phyloP scores from a whole-genome alignment of 2,329 filamentous ascomycete genomes.

The Arthroderma sp. region DNA sequence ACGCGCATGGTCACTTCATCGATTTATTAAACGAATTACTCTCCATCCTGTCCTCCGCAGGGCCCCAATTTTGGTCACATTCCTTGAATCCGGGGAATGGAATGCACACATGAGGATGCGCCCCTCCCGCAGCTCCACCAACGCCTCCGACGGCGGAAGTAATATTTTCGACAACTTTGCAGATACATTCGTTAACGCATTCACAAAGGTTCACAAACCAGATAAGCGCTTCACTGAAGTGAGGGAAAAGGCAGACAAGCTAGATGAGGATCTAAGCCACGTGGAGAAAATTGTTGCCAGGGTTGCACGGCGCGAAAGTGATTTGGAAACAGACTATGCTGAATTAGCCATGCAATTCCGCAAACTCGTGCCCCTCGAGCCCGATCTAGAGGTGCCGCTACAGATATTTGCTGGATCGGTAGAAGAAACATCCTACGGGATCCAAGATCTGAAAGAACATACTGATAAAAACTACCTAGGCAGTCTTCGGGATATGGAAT shows the following conservation, averaged over 20 bases:
- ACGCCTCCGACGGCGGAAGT: constrained; percentile 34
- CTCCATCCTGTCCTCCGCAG: constrained; percentile 81
- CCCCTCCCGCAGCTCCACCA: constrained; percentile 50
- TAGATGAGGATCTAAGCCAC: constrained; percentile 83
- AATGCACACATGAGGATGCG: constrained; percentile 86
- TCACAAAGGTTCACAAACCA: constrained; percentile 89
- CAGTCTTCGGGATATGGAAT: constrained; percentile 86
- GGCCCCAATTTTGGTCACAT: constrained; percentile 69
- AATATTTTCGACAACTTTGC: constrained; percentile 90
- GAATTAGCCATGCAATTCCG: constrained; percentile 92
- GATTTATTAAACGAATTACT: constrained; percentile 75
- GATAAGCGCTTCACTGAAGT: constrained; percentile 93
- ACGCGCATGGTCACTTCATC: constrained; percentile 77
- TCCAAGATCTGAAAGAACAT: constrained; percentile 72
- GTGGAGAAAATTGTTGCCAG: constrained; percentile 93
- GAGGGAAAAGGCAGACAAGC: constrained; percentile 78
- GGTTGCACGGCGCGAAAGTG: constrained; percentile 73
- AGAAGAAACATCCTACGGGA: constrained; percentile 66
- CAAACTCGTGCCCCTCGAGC: constrained; percentile 79
- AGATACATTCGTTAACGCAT: constrained; percentile 93
- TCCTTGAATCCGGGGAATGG: constrained; percentile 90
- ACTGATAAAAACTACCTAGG: constrained; percentile 95
- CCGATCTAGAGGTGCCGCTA: constrained; percentile 68
- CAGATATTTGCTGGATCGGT: constrained; percentile 79
- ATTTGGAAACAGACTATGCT: constrained; percentile 75